Conservation (phyloP, 352 stramenopile species). For the Globisporangium middletonii region DNA sequence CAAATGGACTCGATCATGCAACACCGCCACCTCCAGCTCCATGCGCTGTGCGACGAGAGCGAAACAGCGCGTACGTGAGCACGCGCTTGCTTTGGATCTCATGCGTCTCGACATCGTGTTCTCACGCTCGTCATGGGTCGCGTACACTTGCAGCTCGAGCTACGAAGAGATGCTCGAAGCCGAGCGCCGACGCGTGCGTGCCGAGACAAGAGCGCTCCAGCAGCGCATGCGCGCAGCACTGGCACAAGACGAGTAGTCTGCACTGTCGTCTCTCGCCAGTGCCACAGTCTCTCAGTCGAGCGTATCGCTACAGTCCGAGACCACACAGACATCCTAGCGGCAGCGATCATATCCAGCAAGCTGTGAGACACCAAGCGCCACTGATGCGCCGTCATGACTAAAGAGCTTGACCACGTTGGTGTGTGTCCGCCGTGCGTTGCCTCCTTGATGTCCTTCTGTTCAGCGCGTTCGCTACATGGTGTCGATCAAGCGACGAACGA, state of each 20-base stretch:
- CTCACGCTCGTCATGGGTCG: neutral
- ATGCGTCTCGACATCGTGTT: neutral
- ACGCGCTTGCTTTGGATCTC: neutral
- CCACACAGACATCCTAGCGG: too few relatives aligned
- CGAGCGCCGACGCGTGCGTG: slow-evolving; percentile 33
- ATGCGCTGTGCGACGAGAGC: neutral
- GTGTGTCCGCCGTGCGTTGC: too few relatives aligned
- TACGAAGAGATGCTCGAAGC: slow-evolving; percentile 39
- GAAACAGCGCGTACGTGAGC: slow-evolving; percentile 7
- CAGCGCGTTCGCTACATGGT: too few relatives aligned
- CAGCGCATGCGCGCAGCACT: slow-evolving; percentile 37
- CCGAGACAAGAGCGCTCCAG: slow-evolving; percentile 47
- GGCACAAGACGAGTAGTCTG: neutral
- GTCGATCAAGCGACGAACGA: too few relatives aligned
- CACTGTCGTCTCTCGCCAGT: neutral
- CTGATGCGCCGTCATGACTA: too few relatives aligned
- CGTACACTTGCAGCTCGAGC: slow-evolving; percentile 7
- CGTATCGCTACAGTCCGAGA: neutral
- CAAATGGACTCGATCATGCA: neutral
- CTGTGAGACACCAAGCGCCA: too few relatives aligned
- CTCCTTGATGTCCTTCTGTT: too few relatives aligned
- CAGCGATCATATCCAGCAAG: too few relatives aligned
- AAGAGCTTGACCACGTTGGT: too few relatives aligned
- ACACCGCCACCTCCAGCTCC: neutral
- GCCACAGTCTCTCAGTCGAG: neutral